Evolutionary conservation across 2,329 filamentous ascomycete species (phyloP).

Genomic region (Daldinia eschscholtzii): DNA sequence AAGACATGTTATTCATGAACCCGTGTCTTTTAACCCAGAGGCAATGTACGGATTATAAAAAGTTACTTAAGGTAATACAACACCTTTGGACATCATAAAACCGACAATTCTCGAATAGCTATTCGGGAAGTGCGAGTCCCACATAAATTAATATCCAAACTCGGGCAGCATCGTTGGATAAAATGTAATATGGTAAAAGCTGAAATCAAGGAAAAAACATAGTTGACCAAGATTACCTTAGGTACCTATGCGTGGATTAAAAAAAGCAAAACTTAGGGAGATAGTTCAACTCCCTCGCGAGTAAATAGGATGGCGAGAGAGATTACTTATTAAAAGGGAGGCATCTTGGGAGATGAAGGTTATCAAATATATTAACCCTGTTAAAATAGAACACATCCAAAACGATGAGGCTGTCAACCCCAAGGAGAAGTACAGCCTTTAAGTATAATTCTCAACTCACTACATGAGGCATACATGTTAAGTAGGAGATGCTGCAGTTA

Average conservation of each 20-base stretch:
- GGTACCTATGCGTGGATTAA: neutral
- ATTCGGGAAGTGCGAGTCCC: neutral
- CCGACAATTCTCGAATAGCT: no score
- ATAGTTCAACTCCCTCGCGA: no score
- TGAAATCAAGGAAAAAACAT: neutral
- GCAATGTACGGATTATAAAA: no score
- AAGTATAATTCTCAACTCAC: neutral
- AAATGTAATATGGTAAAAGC: neutral
- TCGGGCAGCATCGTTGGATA: neutral
- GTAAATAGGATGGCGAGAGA: neutral
- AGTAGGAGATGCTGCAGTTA: neutral
- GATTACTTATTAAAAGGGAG: neutral
- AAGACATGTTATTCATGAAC: neutral
- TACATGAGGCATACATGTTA: neutral
- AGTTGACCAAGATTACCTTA: neutral
- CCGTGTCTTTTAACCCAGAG: no score
- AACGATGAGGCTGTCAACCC: neutral
- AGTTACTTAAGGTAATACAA: no score
- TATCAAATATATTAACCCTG: neutral
- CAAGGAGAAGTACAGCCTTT: conserved; percentile 10
- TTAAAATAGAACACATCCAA: neutral
- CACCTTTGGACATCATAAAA: no score
- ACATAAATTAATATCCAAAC: neutral
- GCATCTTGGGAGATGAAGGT: neutral
- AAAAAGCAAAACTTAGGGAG: neutral